Conservation (phyloP, 306 rosid genomes). For the Morella rubra region DNA sequence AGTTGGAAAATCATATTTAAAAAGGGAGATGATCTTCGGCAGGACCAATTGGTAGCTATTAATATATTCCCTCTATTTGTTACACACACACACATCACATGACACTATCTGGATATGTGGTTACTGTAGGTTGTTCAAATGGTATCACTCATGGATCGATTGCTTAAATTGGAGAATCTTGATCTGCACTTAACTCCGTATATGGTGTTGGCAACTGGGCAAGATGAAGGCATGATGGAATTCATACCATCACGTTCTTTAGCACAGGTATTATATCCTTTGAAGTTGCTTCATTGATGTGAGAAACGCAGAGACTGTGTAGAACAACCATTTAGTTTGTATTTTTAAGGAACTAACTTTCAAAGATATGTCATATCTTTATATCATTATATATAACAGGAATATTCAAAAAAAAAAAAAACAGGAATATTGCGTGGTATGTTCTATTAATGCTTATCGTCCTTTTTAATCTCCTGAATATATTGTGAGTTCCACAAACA, state of each 20-base stretch:
- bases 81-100: neutral
- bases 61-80: conserved; percentile 29
- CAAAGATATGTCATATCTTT: neutral
- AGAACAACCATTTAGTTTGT: neutral
- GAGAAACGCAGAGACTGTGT: conserved; percentile 22
- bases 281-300: conserved; percentile 13
- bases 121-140: conserved; percentile 87
- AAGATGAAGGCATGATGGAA: conserved; percentile 99
- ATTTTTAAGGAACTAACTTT: neutral
- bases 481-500: neutral
- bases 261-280: conserved; percentile 59
- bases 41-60: conserved; percentile 83
- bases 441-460: neutral
- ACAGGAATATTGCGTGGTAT: neutral
- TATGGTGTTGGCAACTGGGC: conserved; percentile 95
- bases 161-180: conserved; percentile 90
- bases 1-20: conserved; percentile 77
- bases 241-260: conserved; percentile 88
- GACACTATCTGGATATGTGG: conserved; percentile 27
- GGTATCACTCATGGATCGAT: conserved; percentile 97
- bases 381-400: neutral
- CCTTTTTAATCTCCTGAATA: neutral
- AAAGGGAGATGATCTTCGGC: conserved; percentile 97
- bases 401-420: no score
- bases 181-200: conserved; percentile 91